phyloP scores from a whole-genome alignment of 345 rosid species.

The Linum trigynum region DNA sequence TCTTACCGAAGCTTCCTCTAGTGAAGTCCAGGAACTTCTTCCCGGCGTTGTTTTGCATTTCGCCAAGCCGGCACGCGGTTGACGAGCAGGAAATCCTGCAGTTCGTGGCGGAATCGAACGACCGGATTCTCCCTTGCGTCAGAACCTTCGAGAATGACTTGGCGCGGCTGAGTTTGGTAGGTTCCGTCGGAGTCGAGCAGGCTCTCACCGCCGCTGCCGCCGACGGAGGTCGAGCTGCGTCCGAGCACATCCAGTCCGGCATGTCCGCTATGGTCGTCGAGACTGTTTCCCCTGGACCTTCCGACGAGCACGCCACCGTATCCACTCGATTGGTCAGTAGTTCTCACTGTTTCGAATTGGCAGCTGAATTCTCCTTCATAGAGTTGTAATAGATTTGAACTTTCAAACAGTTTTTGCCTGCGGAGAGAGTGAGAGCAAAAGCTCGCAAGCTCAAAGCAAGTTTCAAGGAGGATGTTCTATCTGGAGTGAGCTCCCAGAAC shows the following conservation, averaged over 20 bases:
- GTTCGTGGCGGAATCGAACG: conserved; percentile 53
- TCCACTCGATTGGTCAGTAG: conserved; percentile 69
- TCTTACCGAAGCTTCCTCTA: conserved; percentile 11
- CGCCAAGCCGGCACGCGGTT: conserved; percentile 20
- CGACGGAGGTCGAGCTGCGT: conserved; percentile 84
- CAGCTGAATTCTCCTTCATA: not conserved
- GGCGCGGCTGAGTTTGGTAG: conserved; percentile 65
- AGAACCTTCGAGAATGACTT: conserved; percentile 70
- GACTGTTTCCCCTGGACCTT: conserved; percentile 63
- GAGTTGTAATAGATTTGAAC: not conserved
- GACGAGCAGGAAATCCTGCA: conserved; percentile 47
- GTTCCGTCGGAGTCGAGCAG: conserved; percentile 61
- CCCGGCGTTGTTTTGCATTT: conserved; percentile 20
- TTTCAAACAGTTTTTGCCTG: conserved; percentile 62
- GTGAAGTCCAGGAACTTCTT: conserved; percentile 10
- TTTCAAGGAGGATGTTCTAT: conserved; percentile 35
- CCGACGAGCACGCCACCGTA: conserved; percentile 45
- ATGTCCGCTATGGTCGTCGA: conserved; percentile 69
- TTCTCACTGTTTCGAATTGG: not conserved
- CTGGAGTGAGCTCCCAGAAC: conserved; percentile 35
- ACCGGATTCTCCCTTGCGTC: conserved; percentile 55
- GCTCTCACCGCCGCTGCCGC: conserved; percentile 88
- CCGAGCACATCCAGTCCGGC: conserved; percentile 53
- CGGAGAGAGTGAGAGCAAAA: conserved; percentile 66
- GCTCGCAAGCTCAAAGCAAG: conserved; percentile 43